These are phyloP conservation scores for Albugo candida DNA, from an alignment of 352 stramenopile species.

Conservation along the genomic window DNA sequence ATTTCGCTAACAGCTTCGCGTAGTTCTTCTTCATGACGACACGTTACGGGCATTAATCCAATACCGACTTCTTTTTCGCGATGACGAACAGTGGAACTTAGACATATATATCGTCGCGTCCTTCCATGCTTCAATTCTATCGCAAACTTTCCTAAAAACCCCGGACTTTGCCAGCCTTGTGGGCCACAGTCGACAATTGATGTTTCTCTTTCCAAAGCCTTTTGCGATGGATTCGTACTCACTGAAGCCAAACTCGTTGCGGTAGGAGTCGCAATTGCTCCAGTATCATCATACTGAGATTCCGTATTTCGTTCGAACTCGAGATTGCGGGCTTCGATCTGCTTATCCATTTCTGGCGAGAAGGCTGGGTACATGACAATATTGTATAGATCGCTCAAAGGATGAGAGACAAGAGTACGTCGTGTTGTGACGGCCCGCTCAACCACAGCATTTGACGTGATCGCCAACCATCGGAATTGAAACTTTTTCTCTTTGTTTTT, in stretches of 20 bases:
- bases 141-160: constrained; percentile 54
- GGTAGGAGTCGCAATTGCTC: too few species aligned
- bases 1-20: constrained; percentile 51
- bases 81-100: constrained; percentile 35
- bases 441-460: constrained; percentile 47
- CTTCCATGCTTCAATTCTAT: constrained; percentile 68
- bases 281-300: too few species aligned
- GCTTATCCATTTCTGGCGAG: constrained; percentile 28
- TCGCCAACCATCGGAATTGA: constrained; percentile 45
- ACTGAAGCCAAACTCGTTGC: too few species aligned
- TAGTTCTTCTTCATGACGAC: constrained; percentile 44
- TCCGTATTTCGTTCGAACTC: too few species aligned
- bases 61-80: constrained; percentile 65
- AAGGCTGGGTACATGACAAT: constrained; percentile 73
- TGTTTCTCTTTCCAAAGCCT: constrained; percentile 6
- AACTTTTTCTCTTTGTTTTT: constrained; percentile 55
- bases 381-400: constrained; percentile 70
- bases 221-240: too few species aligned
- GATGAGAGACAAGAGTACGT: constrained; percentile 39
- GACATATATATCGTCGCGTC: constrained; percentile 51
- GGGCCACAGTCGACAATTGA: background rate
- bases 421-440: constrained; percentile 55
- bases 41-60: constrained; percentile 26
- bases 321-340: constrained; percentile 12
- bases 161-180: constrained; percentile 12